Evolutionary conservation across 352 stramenopile species (phyloP).

Genomic region (Phytopythium cucurbitacearum): DNA sequence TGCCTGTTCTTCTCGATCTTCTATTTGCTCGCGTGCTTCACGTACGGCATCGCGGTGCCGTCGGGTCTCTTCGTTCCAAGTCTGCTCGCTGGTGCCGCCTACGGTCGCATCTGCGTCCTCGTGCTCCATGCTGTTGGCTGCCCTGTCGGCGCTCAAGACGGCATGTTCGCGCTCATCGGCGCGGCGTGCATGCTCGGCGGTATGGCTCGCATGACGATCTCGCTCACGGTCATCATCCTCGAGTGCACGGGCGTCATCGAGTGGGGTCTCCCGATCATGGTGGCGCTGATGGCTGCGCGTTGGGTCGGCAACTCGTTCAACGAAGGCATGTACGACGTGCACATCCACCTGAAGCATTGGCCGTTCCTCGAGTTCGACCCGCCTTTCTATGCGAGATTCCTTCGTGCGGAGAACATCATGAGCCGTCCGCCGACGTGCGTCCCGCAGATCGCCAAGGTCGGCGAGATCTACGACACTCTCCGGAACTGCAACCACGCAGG

Average conservation of each 20-base stretch:
- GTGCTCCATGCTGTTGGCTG: constrained; percentile 55
- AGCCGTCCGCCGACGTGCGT: constrained; percentile 51
- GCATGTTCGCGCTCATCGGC: constrained; percentile 97
- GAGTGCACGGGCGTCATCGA: constrained; percentile 98
- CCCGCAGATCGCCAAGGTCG: constrained; percentile 69
- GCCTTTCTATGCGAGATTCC: constrained; percentile 50
- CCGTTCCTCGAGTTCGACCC: constrained; percentile 81
- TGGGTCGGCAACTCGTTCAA: constrained; percentile 99
- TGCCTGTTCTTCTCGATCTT: constrained; percentile 96
- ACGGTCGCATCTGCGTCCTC: constrained; percentile 83
- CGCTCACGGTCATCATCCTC: constrained; percentile 97
- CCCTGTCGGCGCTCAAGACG: constrained; percentile 67
- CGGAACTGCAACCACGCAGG: constrained; percentile 61
- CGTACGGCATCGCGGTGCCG: constrained; percentile 96
- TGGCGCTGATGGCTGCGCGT: constrained; percentile 95
- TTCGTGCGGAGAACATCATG: constrained; percentile 93
- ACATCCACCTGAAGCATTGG: constrained; percentile 92
- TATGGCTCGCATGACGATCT: constrained; percentile 98
- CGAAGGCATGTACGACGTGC: constrained; percentile 98
- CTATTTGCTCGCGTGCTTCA: constrained; percentile 91
- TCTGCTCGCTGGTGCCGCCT: constrained; percentile 93
- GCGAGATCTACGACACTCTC: constrained; percentile 78
- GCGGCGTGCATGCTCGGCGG: constrained; percentile 94
- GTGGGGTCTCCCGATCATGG: constrained; percentile 97
- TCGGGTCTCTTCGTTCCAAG: constrained; percentile 97